Conservation (phyloP, 2,329 filamentous ascomycete species). For the Colletotrichum sp. region DNA sequence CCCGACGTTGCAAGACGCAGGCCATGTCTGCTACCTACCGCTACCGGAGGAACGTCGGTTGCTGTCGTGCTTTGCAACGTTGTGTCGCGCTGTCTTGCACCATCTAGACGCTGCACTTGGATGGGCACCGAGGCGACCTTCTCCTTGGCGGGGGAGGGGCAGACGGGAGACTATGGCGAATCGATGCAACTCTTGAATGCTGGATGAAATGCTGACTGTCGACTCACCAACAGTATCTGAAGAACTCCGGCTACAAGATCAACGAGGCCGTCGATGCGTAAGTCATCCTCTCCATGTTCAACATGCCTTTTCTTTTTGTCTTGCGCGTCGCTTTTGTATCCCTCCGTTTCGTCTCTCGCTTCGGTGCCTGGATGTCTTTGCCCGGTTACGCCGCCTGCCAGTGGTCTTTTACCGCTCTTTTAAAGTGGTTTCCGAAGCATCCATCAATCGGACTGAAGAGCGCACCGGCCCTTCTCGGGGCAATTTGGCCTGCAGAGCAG, state of each 20-base stretch:
- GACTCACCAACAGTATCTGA: constrained; percentile 46
- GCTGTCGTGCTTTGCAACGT: not conserved
- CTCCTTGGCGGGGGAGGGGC: not conserved
- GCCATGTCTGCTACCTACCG: not conserved
- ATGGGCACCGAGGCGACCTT: not conserved
- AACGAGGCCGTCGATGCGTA: constrained; percentile 62
- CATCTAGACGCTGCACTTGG: not conserved
- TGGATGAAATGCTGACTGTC: constrained; percentile 15
- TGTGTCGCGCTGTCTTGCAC: not conserved
- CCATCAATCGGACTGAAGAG: constrained; percentile 6
- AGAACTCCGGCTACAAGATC: constrained; percentile 52
- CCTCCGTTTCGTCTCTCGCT: not conserved
- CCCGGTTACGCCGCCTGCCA: not conserved
- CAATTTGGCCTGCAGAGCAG: constrained; percentile 25
- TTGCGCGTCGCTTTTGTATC: not conserved
- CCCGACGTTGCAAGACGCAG: not conserved
- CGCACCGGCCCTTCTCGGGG: constrained; percentile 27
- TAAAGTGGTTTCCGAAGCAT: constrained; percentile 2
- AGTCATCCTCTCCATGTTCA: constrained; percentile 39
- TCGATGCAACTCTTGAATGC: not conserved
- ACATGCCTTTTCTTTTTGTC: constrained; percentile 19
- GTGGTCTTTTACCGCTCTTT: not conserved
- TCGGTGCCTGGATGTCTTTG: not conserved
- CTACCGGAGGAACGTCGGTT: constrained; percentile 2
- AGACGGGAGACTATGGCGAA: not conserved